Evolutionary conservation across 768 basidiomycete species (phyloP).

Genomic region (Suillus sp.): DNA sequence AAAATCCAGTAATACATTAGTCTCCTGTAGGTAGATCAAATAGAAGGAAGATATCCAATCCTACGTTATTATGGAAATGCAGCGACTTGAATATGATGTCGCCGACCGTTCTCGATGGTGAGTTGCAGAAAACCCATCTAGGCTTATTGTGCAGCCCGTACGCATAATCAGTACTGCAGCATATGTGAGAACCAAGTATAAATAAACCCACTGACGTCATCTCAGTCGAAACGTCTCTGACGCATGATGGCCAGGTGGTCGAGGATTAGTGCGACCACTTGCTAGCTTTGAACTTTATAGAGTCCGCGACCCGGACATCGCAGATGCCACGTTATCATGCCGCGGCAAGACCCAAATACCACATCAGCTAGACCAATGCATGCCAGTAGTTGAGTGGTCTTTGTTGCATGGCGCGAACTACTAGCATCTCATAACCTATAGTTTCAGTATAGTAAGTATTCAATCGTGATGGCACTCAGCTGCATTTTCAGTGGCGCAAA

Average conservation of each 20-base stretch:
- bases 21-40: background rate
- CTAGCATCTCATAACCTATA: background rate
- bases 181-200: background rate
- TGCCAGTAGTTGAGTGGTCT: background rate
- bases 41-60: background rate
- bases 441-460: background rate
- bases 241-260: background rate
- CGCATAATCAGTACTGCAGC: background rate
- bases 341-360: background rate
- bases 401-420: background rate
- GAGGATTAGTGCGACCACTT: background rate
- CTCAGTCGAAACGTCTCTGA: background rate
- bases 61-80: background rate
- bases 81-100: background rate
- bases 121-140: background rate
- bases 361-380: background rate
- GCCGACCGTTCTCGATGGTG: background rate
- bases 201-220: background rate
- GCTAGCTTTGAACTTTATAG: background rate
- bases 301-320: no score
- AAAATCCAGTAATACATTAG: background rate
- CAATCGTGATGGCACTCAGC: background rate
- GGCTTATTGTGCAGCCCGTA: background rate
- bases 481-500: background rate
- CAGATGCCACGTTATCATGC: background rate